Base-by-base conservation (phyloP, 768 basidiomycete genomes). In the Rhizopogon vinicolor region DNA sequence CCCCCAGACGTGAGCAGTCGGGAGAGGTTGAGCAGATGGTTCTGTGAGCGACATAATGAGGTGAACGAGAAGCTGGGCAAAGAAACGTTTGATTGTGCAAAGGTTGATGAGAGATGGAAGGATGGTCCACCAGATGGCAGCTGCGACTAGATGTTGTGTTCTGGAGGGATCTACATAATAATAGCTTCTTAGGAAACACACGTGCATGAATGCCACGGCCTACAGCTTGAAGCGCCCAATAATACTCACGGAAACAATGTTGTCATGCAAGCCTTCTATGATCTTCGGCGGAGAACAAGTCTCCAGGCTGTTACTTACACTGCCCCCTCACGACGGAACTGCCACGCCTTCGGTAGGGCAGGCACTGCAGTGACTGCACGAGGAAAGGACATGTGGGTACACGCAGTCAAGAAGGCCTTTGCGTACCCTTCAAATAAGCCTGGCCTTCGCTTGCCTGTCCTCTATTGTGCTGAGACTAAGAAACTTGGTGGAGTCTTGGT, bases 1-100 rank as follows among this genome's bases (percentile, higher is more conserved):
- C 87, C 91, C 29, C 93, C 93, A 3, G 87, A 93, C 63, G 90
- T 96, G 18, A 86, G 82, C 58, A 81, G 84, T 44, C 76, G 90
- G 55, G 73, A 72, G 2, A 79, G 75, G 51, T 71, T 98, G 63
- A 89, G 87, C 63, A 74, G 75, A 62, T 98, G 94, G 95, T 76
- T 98, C 58, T 98, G 96, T 65, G 81, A 89, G 71, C 76, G 89
- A 63, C 96, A 98, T 68, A 98, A 98, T 64, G 88, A 89, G 65
- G 94, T 98, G 54, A 98, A 96, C 64, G 77, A 78, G 67, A 83
- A 85, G 69, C 74, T 98, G 35, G 93, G 93, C 41, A 98, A 97
- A 79, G 76, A 78, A 55, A 68, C 43, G 52, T 98, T 98, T 71
- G 85, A 93, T 68, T 98, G 96, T 68, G 65, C 72, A 35, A 91